A percentile compares a stretch with the other conserved stretches of the same genome.
Evolutionary conservation across 2,329 filamentous ascomycete genomes (phyloP).

Genomic region (Talaromyces sp.): DNA sequence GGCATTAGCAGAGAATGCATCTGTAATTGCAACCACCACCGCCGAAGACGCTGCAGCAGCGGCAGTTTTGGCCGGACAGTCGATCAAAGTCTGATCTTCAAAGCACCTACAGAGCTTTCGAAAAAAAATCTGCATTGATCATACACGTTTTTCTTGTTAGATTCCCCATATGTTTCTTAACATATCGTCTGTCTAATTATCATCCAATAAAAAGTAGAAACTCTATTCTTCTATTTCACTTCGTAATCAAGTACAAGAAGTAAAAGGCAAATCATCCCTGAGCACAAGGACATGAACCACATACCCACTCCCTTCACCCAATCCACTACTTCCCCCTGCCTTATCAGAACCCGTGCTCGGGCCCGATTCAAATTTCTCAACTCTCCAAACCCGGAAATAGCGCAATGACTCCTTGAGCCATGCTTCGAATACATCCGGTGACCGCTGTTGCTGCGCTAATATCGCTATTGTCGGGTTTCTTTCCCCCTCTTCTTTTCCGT

Average conservation of each 20-base stretch:
- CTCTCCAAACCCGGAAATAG: slow-evolving; percentile 70
- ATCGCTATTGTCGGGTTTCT: slow-evolving; percentile 64
- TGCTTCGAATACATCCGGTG: slow-evolving; percentile 76
- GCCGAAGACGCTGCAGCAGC: slow-evolving; percentile 12
- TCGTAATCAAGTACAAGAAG: not conserved
- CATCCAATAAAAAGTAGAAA: not conserved
- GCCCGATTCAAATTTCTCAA: slow-evolving; percentile 45
- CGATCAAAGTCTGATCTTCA: slow-evolving; percentile 16
- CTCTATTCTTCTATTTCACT: not conserved
- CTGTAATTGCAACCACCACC: not conserved
- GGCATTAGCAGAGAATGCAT: not conserved
- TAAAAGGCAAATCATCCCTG: slow-evolving; percentile 24
- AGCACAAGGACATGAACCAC: slow-evolving; percentile 75
- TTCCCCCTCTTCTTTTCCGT: slow-evolving; percentile 15
- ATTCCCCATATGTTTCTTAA: slow-evolving; percentile 17
- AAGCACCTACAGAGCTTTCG: not conserved
- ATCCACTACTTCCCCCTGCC: slow-evolving; percentile 31
- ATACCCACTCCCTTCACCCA: slow-evolving; percentile 69
- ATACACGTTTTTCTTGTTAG: slow-evolving; percentile 6
- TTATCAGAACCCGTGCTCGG: not conserved
- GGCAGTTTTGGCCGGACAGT: slow-evolving; percentile 5
- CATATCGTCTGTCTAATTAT: not conserved
- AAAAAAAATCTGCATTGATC: not conserved
- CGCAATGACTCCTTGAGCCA: slow-evolving; percentile 70
- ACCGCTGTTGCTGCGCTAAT: slow-evolving; percentile 83